phyloP scores from a whole-genome alignment of 108 stramenopile species.

The Fistulifera solaris region DNA sequence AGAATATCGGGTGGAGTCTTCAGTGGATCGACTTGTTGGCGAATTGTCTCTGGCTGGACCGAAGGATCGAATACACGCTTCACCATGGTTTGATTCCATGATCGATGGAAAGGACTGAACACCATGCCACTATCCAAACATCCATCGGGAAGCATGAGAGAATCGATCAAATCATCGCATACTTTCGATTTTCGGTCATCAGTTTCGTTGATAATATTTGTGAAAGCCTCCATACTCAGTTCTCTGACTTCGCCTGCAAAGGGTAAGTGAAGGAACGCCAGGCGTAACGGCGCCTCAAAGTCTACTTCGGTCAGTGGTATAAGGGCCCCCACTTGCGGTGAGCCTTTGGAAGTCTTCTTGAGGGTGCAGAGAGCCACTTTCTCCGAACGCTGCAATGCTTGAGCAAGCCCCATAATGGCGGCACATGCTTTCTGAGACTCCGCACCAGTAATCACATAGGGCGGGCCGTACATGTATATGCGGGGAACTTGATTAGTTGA shows the following conservation, averaged over 20 bases:
- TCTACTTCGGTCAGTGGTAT: conserved; percentile 32
- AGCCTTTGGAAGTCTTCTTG: conserved; percentile 50
- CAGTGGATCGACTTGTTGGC: conserved; percentile 20
- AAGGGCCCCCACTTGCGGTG: conserved; percentile 69
- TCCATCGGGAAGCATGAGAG: conserved; percentile 58
- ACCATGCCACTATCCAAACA: conserved; percentile 28
- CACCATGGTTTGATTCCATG: conserved; percentile 36
- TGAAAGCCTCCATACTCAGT: conserved; percentile 4
- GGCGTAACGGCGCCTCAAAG: conserved; percentile 13
- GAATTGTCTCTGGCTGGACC: conserved; percentile 6
- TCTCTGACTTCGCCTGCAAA: conserved; percentile 62
- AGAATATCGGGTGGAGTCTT: conserved; percentile 14
- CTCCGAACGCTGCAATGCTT: conserved; percentile 39
- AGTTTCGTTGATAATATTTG: neutral
- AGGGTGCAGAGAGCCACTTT: conserved; percentile 56
- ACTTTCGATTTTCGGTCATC: conserved; percentile 5
- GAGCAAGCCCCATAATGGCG: conserved; percentile 62
- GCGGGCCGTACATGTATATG: conserved; percentile 41
- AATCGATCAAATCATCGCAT: conserved; percentile 67
- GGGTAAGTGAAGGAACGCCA: conserved; percentile 67
- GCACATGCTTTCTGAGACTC: conserved; percentile 44
- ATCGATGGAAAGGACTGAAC: conserved; percentile 38
- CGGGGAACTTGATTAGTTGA: conserved; percentile 20
- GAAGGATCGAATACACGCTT: conserved; percentile 25
- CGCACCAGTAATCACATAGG: conserved; percentile 52